Evolutionary conservation across 2,329 filamentous ascomycete species (phyloP), one percentile per base, ranked within the genome.

Genomic region (Alternaria incomplexa): DNA sequence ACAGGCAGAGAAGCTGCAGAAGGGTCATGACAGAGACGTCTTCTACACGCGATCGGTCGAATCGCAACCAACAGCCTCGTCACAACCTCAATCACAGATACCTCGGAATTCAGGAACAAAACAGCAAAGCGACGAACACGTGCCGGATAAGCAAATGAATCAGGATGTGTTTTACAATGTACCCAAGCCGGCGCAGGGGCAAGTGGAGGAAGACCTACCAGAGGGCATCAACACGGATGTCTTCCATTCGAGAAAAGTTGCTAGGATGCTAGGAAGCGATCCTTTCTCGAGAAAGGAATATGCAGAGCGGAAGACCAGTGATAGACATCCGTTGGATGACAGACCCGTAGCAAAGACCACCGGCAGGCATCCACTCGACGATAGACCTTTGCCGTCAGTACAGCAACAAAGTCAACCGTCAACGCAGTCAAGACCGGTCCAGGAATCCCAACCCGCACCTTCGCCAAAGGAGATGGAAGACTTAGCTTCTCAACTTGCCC

Each of bases 241-340:
- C 0, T 91, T 91, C 72, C 86, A 87, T 59, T 90, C 86, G 58
- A 85, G 85, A 4, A 83, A 83, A 58, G 85, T 89, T 20, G 85
- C 87, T 26, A 84, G 80, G 63, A 82, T 87, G 76, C 79, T 90
- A 13, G 84, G 85, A 28, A 82, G 82, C 28, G 82, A 84, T 36
- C 73, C 73, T 6, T 73, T 77, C 58, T 73, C 74, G 13, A 66
- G 69, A n/a, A 78, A 77, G 50, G 71, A 74, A 61, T 71, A 74
- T 36, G 64, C 80, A 15, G 70, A 80, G 9, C 64, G 80, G 52
- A 78, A 79, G 43, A 76, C 67, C 23, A 43, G 30, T 22, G 62
- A 58, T 30, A 62, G 62, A 50, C 59, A 67, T 28, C 61, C 64
- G 5, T 54, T 66, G 25, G 64, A 66, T 32, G 61, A 64, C 23